Evolutionary conservation across 2,329 filamentous ascomycete genomes (phyloP).

Genomic region (Clarireedia monteithiana): DNA sequence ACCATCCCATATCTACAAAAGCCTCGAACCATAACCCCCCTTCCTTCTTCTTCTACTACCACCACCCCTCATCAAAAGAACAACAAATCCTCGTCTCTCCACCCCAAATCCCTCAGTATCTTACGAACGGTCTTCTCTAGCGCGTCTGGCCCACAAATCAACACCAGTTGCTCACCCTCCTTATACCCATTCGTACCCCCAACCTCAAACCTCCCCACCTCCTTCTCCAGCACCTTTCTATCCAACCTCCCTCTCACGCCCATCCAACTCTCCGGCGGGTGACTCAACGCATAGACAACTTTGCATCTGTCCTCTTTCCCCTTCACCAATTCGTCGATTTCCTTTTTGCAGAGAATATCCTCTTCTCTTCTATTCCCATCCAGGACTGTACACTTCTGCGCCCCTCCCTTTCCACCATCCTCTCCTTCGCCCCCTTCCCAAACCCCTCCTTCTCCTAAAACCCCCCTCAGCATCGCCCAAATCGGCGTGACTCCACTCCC

Average conservation of each 20-base stretch:
- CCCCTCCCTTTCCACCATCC: no score
- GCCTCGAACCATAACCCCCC: not conserved
- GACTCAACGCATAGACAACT: constrained; percentile 62
- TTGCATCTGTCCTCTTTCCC: constrained; percentile 49
- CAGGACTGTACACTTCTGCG: constrained; percentile 55
- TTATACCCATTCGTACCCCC: not conserved
- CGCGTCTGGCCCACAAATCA: constrained; percentile 72
- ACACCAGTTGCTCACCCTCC: constrained; percentile 47
- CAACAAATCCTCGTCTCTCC: constrained; percentile 63
- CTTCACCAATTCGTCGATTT: constrained; percentile 57
- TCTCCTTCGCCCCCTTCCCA: constrained; percentile 49
- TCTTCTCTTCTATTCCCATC: constrained; percentile 70
- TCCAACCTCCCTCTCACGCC: constrained; percentile 63
- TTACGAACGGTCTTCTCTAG: constrained; percentile 61
- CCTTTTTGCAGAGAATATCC: constrained; percentile 73
- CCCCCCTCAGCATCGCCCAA: constrained; percentile 70
- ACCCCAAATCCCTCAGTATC: constrained; percentile 55
- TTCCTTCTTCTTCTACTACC: not conserved
- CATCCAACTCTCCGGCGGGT: constrained; percentile 55
- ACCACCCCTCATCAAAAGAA: constrained; percentile 54
- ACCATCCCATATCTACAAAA: no score
- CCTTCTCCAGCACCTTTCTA: constrained; percentile 50
- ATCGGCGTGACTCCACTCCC: constrained; percentile 92
- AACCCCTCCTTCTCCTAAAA: constrained; percentile 51
- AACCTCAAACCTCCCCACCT: constrained; percentile 38